Conservation (phyloP, 257 asterid genomes). For the Plantago major region DNA sequence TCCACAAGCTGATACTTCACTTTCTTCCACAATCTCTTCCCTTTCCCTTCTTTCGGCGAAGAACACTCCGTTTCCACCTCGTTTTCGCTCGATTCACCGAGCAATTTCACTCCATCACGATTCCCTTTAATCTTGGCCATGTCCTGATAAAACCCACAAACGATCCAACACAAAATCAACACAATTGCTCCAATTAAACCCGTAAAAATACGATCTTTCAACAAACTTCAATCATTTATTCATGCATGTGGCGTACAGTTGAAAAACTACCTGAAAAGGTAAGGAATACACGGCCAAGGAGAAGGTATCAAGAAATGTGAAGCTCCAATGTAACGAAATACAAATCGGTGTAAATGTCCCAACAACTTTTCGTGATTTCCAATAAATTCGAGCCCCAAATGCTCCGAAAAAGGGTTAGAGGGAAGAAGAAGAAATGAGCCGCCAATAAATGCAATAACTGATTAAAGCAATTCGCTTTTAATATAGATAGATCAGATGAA, state of each 20-base stretch:
- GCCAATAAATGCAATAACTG: not conserved
- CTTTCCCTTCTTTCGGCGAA: constrained; percentile 45
- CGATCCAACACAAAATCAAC: constrained; percentile 17
- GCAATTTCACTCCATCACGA: constrained; percentile 20
- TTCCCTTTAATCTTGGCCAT: constrained; percentile 47
- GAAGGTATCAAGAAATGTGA: not conserved
- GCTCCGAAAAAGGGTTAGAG: not conserved
- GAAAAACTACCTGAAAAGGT: not conserved
- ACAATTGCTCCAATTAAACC: not conserved
- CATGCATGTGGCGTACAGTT: too few species aligned
- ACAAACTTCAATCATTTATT: not conserved
- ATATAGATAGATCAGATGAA: not conserved
- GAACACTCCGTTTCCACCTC: constrained; percentile 14
- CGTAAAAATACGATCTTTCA: not conserved
- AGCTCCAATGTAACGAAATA: too few species aligned
- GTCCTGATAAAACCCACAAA: constrained; percentile 23
- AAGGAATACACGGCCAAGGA: not conserved
- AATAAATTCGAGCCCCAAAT: too few species aligned
- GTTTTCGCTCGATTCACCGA: constrained; percentile 30
- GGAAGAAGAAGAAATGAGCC: not conserved
- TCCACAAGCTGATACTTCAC: constrained; percentile 94
- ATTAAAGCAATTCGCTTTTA: not conserved
- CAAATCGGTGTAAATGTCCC: not conserved
- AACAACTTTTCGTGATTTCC: too few species aligned
- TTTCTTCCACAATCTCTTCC: constrained; percentile 80